Percentiles rank a stretch among this genome's conserved stretches.
Evolutionary conservation across 345 rosid genomes (phyloP).

Genomic region (Bretschneidera sinensis): DNA sequence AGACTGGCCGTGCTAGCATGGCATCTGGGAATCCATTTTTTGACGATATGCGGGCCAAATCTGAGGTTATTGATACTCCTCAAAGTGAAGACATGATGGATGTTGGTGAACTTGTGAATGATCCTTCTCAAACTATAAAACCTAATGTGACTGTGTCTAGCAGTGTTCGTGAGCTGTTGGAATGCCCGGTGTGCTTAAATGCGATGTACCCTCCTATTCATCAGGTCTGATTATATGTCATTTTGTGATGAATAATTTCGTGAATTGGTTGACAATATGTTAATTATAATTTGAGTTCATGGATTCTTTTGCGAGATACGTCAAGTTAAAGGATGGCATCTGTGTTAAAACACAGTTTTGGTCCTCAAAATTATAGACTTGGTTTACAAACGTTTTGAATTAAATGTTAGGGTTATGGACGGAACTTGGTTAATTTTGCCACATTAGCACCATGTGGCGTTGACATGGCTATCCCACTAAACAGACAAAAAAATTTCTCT

Average conservation of each 20-base stretch:
- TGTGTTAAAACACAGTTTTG: too few relatives aligned
- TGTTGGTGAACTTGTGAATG: conserved; percentile 45
- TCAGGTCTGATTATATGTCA: conserved; percentile 43
- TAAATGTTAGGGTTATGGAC: too few relatives aligned
- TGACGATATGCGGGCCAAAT: conserved; percentile 52
- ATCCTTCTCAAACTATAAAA: conserved; percentile 47
- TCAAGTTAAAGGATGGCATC: neutral
- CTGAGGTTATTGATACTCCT: conserved; percentile 72
- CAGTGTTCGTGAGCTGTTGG: conserved; percentile 76
- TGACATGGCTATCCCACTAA: too few relatives aligned
- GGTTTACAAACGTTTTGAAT: neutral
- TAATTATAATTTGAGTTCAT: neutral
- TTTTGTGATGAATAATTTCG: neutral
- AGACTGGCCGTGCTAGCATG: conserved; percentile 29
- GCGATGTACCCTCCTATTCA: conserved; percentile 91
- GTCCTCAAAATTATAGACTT: neutral
- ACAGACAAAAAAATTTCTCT: too few relatives aligned
- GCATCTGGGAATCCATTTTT: conserved; percentile 51
- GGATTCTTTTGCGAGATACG: neutral
- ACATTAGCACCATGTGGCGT: too few relatives aligned
- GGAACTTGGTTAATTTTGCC: too few relatives aligned
- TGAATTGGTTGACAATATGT: neutral
- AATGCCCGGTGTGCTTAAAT: conserved; percentile 83
- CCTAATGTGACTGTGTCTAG: conserved; percentile 59
- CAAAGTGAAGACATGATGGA: conserved; percentile 46